Base-by-base conservation (phyloP, 108 stramenopile genomes). In the Bacterosira constricta region DNA sequence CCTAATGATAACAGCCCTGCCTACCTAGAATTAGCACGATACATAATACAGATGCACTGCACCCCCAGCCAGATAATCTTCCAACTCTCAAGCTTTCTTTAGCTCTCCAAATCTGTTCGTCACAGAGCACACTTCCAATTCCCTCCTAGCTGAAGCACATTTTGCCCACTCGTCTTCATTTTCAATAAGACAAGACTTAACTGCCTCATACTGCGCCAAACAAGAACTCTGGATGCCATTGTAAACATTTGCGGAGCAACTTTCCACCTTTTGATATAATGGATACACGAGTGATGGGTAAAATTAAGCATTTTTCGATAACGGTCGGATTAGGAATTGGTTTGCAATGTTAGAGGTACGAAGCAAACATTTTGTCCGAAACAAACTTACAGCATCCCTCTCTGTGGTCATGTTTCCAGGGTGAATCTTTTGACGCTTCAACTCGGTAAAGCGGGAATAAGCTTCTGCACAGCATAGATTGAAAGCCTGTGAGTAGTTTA, bases 381-480 rank as follows among this genome's bases (percentile, higher is more conserved):
- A 37, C 44, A 58, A 36, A 76, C 76, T 77, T 47, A 77, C 76
- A 34, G 68, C 76, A 57, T 77, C 76, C 58, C 76, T 63, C 56
- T 77, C 76, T 29, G 63, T 63, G 1, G 76, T 69, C 76, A 77
- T 77, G 29, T 77, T 69, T 17, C 44, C 63, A 11, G 76, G 76
- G 36, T 77, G 76, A 32, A 77, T 23, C 46, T 64, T 69, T 21
- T 45, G 63, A 23, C 76, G 67, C 42, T 77, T 77, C 76, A 77
- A 63, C 36, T 77, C 76, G n/a, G 76, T 42, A 46, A 77, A 77
- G 32, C 67, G 67, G 18, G 76, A 68, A 38, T 77, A 77, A 4
- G 76, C 76, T 69, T 77, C 76, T 11, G 49, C 67, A 45, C 76
- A 77, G 54, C 76, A 77, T 25, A 77, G 26, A 35, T 77, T 77